Evolutionary conservation across 805 yeast genomes (phyloP), one percentile per base, ranked within the genome.

Genomic region (Starmerella tilneyi): DNA sequence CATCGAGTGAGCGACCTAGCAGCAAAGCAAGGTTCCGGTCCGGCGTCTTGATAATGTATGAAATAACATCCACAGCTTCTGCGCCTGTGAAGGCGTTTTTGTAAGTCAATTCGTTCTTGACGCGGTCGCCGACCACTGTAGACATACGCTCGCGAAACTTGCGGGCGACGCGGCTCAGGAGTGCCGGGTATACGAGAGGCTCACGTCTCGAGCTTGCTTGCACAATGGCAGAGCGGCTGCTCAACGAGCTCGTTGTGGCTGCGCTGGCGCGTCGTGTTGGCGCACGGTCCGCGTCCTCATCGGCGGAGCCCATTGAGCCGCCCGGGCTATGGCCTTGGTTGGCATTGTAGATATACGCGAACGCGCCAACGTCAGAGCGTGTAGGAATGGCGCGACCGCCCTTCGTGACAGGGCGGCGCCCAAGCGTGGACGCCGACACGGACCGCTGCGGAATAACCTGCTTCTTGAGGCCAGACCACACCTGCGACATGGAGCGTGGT

Each of bases 81-180:
- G 84, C 71, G 27, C 98, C 98, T 0, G 95, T 81, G 59, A 92
- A 92, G 0, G 96, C 80, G 59, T 88, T 94, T 59, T 94, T 81
- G 63, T 86, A 89, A 50, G 85, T 81, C 54, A 88, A 72, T 15
- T 95, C 96, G 65, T 88, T 89, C 59, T 89, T 92, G 59, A 81
- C 81, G 52, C 84, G 77, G 48, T 85, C 84, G 2, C 86, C 82
- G 12, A 83, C 60, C 19, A 75, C 75, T 3, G 49, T 35, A 2
- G 45, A 36, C 24, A 86, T 72, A 19, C 77, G 67, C 48, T 80
- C 84, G 52, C 78, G 75, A 63, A 89, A 85, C 20, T 76, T 73
- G 19, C 71, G 73, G 0, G 96, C 94, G 15, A 92, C 97, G 41
- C 77, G 71, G 4, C 96, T 84, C 16, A 92, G 66, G 57, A 84